A percentile compares a stretch with the other conserved stretches of the same genome.
These are phyloP conservation scores for Neospermospora avenae DNA, from an alignment of 2,329 filamentous ascomycete genomes.

Conservation along the genomic window DNA sequence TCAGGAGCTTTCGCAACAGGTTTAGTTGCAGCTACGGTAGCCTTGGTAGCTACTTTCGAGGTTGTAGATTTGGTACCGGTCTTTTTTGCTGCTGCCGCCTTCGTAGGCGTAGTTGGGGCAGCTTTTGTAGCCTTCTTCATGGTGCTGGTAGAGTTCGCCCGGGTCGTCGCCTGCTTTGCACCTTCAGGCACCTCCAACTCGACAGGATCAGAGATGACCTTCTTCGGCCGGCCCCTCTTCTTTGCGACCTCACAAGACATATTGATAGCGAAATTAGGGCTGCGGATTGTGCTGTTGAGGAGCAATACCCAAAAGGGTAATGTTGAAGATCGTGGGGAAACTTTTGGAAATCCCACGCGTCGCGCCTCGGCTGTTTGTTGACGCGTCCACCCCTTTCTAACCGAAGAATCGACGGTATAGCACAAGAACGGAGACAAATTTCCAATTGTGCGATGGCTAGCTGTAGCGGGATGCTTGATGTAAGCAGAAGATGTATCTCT, in stretches of 20 bases:
- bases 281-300: not conserved
- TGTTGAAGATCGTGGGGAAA: slow-evolving; percentile 7
- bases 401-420: no score
- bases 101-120: slow-evolving; percentile 13
- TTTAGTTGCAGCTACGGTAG: not conserved
- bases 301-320: not conserved
- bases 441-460: no score
- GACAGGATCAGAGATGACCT: slow-evolving; percentile 27
- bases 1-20: not conserved
- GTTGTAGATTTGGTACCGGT: no score
- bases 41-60: not conserved
- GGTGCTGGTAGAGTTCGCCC: slow-evolving; percentile 28
- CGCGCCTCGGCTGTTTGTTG: slow-evolving; percentile 16
- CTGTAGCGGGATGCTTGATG: no score
- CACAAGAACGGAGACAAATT: no score
- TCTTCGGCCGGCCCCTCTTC: slow-evolving; percentile 33
- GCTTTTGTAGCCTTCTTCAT: slow-evolving; percentile 16
- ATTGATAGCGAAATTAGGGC: not conserved
- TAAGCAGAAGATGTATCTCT: not conserved
- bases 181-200: slow-evolving; percentile 20
- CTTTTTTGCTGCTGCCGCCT: slow-evolving; percentile 11
- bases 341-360: not conserved
- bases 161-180: slow-evolving; percentile 21
- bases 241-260: slow-evolving; percentile 31
- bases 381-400: not conserved